Evolutionary conservation across 306 rosid species (phyloP), one percentile per base, ranked within the genome.

Genomic region (Pyrus bretschneideri): DNA sequence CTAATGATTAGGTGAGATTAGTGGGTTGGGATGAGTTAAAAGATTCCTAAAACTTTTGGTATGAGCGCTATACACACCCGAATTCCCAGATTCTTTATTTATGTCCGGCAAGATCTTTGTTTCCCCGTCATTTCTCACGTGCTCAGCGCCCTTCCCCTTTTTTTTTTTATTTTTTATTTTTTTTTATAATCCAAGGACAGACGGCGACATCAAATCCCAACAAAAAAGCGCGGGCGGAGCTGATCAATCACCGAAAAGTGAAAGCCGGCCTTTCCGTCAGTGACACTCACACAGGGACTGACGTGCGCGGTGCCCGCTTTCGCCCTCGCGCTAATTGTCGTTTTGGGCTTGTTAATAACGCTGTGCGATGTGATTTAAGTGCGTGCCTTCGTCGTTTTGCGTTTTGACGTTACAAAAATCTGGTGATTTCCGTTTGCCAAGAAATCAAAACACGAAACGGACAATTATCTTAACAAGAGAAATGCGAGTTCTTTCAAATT

Each of bases 41-140:
- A 13, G 70, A 66, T 35, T 66, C 70, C 49, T 42, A 23, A 38
- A 42, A 15, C 72, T 69, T 64, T 64, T 40, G 57, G 70, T 62
- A 61, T 13, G 70, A 61, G 70, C 22, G 51, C 0, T 11, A 18
- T 3, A 18, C n/a, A 62, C 45, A 60, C 59, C 25, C 18, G 64
- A 23, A 62, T 11, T 18, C 22, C 60, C 14, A 58, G 22, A 22
- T 7, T 17, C 14, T 42, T 31, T 59, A 54, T 42, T 68, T 29
- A 44, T 31, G 55, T 35, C 79, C 40, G 54, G 78, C 22, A 25
- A 71, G 65, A 81, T 49, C 79, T 78, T 65, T 33, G 82, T 70
- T 67, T 59, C 72, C 27, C 70, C n/a, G 27, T 76, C 42, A 25
- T 78, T 52, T 42, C 67, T 66, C 81, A 81, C 85, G 84, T 79